Evolutionary conservation across 257 asterid species (phyloP).

Genomic region (Salvia miltiorrhiza): DNA sequence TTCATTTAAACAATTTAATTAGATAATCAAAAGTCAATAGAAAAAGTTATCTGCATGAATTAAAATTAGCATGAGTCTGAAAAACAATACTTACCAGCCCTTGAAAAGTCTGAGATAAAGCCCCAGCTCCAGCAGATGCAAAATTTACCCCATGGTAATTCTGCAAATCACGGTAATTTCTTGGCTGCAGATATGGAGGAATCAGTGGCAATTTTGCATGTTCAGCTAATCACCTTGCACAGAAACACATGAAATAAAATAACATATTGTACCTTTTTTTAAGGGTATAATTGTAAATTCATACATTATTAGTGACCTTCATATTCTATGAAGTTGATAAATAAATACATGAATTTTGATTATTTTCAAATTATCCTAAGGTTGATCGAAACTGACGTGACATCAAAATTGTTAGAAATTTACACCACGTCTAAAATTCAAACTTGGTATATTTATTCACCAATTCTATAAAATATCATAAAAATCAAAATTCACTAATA

Average conservation of each 20-base stretch:
- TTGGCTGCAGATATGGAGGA: slow-evolving; percentile 43
- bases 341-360: too few species aligned
- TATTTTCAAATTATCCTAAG: too few species aligned
- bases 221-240: slow-evolving; percentile 41
- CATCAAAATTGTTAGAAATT: too few species aligned
- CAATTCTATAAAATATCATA: too few species aligned
- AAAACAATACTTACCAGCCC: slow-evolving; percentile 38
- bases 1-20: neutral
- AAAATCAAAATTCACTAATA: too few species aligned
- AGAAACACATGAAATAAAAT: neutral
- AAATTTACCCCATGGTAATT: slow-evolving; percentile 46
- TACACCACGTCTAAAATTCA: too few species aligned
- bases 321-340: too few species aligned
- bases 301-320: too few species aligned
- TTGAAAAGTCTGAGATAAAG: slow-evolving; percentile 43
- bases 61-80: neutral
- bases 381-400: too few species aligned
- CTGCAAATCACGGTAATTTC: neutral
- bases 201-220: slow-evolving; percentile 49
- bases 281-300: too few species aligned
- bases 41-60: neutral
- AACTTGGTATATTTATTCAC: too few species aligned
- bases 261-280: too few species aligned
- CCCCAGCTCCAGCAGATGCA: slow-evolving; percentile 80
- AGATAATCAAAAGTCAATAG: neutral